Base-by-base conservation (phyloP, 257 asterid species). In the Cordia subcordata region DNA sequence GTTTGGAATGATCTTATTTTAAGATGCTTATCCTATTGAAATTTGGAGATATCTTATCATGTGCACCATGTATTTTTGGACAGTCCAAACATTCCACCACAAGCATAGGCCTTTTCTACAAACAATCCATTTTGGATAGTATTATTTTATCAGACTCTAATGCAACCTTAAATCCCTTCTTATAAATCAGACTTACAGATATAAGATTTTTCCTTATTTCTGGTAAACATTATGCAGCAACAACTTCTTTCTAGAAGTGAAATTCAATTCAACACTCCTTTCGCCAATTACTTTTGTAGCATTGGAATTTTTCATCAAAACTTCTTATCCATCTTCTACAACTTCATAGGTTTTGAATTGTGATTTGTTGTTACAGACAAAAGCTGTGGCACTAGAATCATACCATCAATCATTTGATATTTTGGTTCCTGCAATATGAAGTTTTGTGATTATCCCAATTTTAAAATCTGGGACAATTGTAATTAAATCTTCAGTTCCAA, bases 381-480 rank as follows among this genome's bases (percentile, higher is more conserved):
- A 50, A 35, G 20, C 38, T 11, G 59, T 62, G 3, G 51, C 67
- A 18, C 59, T 58, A 2, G 52, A 49, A 52, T 53, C 67, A 52
- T 51, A 53, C 44, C 17, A 51, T 16, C 53, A 37, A 35, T 33
- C 17, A 8, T 10, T 5, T 38, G 14, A 16, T 18, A 12, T 42
- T 10, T 13, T 13, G 12, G 32, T 19, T 1, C 13, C 5, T 9
- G 21, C 11, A 33, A 23, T 61, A 1, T 49, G 16, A 0, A 8
- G 10, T 17, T 61, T 13, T n/a, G 16, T 13, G 6, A 47, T 32
- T 57, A 61, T 61, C 13, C 62, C 20, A 13, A 38, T 11, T 18
- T 13, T 12, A 8, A 58, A 32, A 10, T 13, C 0, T 17, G 39
- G 18, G 14, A 58, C 10, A 33, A 40, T 58, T 9, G 17, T 19